Conservation (phyloP, 1,284 basidiomycete species). For the Peniophora sp. region DNA sequence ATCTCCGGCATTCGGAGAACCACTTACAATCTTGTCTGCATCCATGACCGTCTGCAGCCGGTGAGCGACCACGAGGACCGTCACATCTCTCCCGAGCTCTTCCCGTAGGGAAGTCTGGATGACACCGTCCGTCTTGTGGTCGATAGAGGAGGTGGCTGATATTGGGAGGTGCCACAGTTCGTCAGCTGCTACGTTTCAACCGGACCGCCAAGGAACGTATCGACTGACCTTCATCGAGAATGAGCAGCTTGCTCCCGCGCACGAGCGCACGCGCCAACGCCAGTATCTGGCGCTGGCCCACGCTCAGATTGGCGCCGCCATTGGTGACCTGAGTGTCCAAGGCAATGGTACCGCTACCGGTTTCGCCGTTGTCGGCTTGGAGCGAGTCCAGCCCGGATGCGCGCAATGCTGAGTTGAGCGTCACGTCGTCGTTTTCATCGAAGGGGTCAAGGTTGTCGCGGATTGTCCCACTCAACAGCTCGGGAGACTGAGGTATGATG, state of each 20-base stretch:
- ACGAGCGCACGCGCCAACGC: constrained; percentile 53
- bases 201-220: neutral
- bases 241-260: constrained; percentile 48
- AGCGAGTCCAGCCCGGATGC: constrained; percentile 46
- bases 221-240: constrained; percentile 50
- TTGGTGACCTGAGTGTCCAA: constrained; percentile 44
- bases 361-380: constrained; percentile 39
- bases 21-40: constrained; percentile 31
- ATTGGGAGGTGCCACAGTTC: neutral
- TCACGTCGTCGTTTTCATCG: constrained; percentile 60
- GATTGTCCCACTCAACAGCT: constrained; percentile 51
- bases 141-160: constrained; percentile 18
- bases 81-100: constrained; percentile 45
- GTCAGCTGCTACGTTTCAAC: constrained; percentile 1
- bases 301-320: constrained; percentile 58
- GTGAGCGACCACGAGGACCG: constrained; percentile 61
- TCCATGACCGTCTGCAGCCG: constrained; percentile 68
- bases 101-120: constrained; percentile 51
- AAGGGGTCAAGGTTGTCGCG: constrained; percentile 66
- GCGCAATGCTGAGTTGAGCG: constrained; percentile 44
- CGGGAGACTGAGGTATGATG: constrained; percentile 47
- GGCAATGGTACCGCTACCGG: constrained; percentile 28
- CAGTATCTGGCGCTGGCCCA: constrained; percentile 63
- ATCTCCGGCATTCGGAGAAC: neutral
- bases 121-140: constrained; percentile 50